Evolutionary conservation across 768 basidiomycete species (phyloP).

Genomic region (Mycena haematopus): DNA sequence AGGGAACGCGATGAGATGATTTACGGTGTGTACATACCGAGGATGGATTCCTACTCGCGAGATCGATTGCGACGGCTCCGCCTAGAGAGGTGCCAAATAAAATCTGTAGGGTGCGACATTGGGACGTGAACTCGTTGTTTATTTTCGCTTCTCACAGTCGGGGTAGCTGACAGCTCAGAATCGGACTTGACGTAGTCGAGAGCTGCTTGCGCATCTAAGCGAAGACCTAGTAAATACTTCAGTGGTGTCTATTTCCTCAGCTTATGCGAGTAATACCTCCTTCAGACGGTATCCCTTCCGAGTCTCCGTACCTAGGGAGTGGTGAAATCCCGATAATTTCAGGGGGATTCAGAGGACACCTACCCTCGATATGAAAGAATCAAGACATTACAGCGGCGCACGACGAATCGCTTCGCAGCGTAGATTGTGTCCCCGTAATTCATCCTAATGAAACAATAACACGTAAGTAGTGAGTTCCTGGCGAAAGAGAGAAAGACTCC

Average conservation of each 20-base stretch:
- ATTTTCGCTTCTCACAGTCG: constrained; percentile 1
- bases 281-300: constrained; percentile 32
- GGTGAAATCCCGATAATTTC: background rate
- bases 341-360: background rate
- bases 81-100: constrained; percentile 71
- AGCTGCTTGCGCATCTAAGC: constrained; percentile 32
- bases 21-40: constrained; percentile 41
- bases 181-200: constrained; percentile 28
- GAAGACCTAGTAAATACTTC: constrained; percentile 20
- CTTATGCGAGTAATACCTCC: background rate
- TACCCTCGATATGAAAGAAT: constrained; percentile 34
- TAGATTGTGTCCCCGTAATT: constrained; percentile 23
- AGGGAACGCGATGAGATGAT: background rate
- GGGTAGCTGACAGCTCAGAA: constrained; percentile 9
- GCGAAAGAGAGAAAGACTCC: too few species aligned
- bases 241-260: too few species aligned
- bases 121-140: background rate
- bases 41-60: constrained; percentile 64
- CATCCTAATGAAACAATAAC: constrained; percentile 6
- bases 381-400: constrained; percentile 27
- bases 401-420: constrained; percentile 16
- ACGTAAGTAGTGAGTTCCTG: too few species aligned
- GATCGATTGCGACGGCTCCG: constrained; percentile 76
- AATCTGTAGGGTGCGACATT: constrained; percentile 41
- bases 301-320: constrained; percentile 28